phyloP scores from a whole-genome alignment of 768 basidiomycete genomes.

The Tricholoma furcatifolium region DNA sequence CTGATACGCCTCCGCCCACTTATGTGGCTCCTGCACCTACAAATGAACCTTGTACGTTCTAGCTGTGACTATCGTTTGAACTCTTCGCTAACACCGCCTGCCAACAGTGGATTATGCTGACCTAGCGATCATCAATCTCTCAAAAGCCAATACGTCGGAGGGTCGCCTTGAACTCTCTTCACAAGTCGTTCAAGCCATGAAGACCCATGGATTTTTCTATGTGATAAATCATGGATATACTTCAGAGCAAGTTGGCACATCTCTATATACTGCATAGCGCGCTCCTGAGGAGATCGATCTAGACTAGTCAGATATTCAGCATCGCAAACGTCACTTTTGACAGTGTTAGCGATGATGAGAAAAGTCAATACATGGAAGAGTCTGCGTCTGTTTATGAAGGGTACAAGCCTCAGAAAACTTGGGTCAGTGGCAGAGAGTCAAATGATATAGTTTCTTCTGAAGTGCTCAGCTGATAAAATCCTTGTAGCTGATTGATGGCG shows the following conservation, averaged over 20 bases:
- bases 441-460: no score
- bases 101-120: constrained; percentile 40
- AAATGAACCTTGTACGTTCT: constrained; percentile 6
- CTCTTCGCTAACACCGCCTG: background rate
- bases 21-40: constrained; percentile 15
- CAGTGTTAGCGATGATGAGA: constrained; percentile 35
- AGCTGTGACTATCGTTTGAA: background rate
- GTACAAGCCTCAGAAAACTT: constrained; percentile 15
- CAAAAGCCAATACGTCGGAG: constrained; percentile 34
- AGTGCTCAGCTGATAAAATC: background rate
- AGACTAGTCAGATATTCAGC: constrained; percentile 41
- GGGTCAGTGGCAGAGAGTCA: constrained; percentile 7
- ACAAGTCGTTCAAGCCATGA: constrained; percentile 45
- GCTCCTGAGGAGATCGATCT: background rate
- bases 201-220: constrained; percentile 42
- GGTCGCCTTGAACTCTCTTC: constrained; percentile 35
- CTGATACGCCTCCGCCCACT: background rate
- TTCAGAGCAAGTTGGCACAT: constrained; percentile 30
- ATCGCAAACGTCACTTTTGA: constrained; percentile 42
- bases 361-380: constrained; percentile 33
- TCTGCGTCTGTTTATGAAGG: constrained; percentile 43
- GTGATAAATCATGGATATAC: constrained; percentile 47
- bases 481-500: constrained; percentile 55
- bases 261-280: background rate
- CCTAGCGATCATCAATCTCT: constrained; percentile 50